Conservation (phyloP, 192 early-diverging fungal species). For the Coemansia sp. region DNA sequence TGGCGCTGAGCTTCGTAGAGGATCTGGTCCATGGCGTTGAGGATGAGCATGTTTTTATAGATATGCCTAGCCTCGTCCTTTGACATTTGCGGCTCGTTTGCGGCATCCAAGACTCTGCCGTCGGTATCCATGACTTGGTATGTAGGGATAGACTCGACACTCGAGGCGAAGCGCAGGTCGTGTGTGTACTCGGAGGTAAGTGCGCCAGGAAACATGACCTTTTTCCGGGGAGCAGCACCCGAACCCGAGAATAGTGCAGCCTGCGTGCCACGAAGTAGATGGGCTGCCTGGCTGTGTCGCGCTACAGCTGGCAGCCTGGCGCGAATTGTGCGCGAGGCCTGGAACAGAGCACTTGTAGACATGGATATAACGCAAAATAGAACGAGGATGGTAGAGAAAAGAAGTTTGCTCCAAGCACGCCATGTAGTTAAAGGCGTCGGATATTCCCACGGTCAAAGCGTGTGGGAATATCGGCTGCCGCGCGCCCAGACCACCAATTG, state of each 20-base stretch:
- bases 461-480: background rate
- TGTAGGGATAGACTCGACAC: conserved; percentile 74
- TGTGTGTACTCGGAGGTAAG: conserved; percentile 63
- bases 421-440: background rate
- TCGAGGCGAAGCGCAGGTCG: conserved; percentile 63
- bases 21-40: conserved; percentile 92
- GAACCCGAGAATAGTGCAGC: conserved; percentile 23
- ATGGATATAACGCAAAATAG: background rate
- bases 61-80: conserved; percentile 76
- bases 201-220: conserved; percentile 68
- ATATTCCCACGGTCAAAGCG: background rate
- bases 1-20: conserved; percentile 98
- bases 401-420: background rate
- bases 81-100: conserved; percentile 66
- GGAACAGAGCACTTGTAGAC: background rate
- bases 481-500: background rate
- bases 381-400: background rate
- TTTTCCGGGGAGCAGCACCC: conserved; percentile 35
- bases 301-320: background rate
- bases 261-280: background rate
- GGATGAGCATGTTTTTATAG: conserved; percentile 87
- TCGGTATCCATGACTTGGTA: conserved; percentile 92
- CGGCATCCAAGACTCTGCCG: conserved; percentile 72
- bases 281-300: background rate
- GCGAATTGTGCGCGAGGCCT: background rate